Percentiles rank a stretch among this genome's conserved stretches.
These are phyloP conservation scores for Penicillium verrucosum DNA, from an alignment of 2,329 filamentous ascomycete species.

Conservation along the genomic window DNA sequence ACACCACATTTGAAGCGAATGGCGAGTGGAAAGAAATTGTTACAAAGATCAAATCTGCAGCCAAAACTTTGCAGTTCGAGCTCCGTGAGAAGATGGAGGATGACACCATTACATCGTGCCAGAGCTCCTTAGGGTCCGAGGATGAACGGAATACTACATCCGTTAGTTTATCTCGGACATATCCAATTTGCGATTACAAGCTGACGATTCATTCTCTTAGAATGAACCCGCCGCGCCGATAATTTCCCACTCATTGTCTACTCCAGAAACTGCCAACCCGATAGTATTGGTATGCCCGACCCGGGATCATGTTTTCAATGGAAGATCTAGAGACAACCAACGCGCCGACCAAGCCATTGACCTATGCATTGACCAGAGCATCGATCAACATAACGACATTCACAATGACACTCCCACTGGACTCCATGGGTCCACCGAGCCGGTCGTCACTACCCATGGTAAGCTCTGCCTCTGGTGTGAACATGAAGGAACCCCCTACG, in stretches of 20 bases:
- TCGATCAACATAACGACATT: neutral
- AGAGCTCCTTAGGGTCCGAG: neutral
- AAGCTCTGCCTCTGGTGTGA: neutral
- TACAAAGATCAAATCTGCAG: conserved; percentile 14
- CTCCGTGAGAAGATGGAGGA: conserved; percentile 1
- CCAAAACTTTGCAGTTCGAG: neutral
- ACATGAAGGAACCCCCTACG: neutral
- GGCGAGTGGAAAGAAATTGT: conserved; percentile 16
- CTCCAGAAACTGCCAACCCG: neutral
- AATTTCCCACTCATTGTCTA: neutral
- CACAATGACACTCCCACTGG: neutral
- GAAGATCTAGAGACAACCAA: neutral
- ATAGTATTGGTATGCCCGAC: neutral
- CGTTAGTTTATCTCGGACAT: neutral
- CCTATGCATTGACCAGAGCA: neutral
- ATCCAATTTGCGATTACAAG: neutral
- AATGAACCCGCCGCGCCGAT: neutral
- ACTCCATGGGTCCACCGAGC: neutral
- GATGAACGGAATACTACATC: neutral
- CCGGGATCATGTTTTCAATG: neutral
- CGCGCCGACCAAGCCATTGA: neutral
- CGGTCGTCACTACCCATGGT: neutral
- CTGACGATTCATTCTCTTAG: neutral
- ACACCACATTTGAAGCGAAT: conserved; percentile 15
- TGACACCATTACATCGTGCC: neutral